Evolutionary conservation across 176 grass and related monocot species (phyloP).

Genomic region (Elymus sibiricus): DNA sequence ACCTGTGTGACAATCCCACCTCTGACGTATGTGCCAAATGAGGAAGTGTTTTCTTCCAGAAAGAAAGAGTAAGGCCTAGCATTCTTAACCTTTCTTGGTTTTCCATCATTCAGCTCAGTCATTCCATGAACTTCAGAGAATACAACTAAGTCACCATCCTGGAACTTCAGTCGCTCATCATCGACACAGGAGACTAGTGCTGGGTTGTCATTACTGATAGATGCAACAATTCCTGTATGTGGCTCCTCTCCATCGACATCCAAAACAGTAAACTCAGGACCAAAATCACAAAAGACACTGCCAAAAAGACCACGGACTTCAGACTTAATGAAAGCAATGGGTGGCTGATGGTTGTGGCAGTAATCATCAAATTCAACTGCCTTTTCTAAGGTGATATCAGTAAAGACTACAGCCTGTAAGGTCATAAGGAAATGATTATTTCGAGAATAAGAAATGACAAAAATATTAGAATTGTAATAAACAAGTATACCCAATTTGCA

Average conservation of each 20-base stretch:
- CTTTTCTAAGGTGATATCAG: conserved; percentile 77
- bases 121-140: conserved; percentile 91
- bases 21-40: conserved; percentile 63
- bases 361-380: conserved; percentile 77
- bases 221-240: conserved; percentile 85
- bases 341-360: conserved; percentile 75
- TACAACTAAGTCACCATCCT: conserved; percentile 82
- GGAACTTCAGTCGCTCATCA: conserved; percentile 91
- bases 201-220: conserved; percentile 81
- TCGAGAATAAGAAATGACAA: neutral
- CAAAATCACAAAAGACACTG: conserved; percentile 84
- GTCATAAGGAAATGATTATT: conserved; percentile 1
- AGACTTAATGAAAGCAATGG: conserved; percentile 87
- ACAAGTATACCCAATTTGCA: neutral
- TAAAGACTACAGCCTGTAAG: conserved; percentile 79
- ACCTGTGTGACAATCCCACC: conserved; percentile 93
- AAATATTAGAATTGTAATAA: neutral
- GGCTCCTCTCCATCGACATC: conserved; percentile 96
- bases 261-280: conserved; percentile 78
- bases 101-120: conserved; percentile 90
- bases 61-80: conserved; percentile 81
- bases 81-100: conserved; percentile 74
- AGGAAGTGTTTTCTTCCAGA: conserved; percentile 83
- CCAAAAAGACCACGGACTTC: conserved; percentile 89
- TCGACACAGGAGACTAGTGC: conserved; percentile 84